phyloP scores from a whole-genome alignment of 495 filamentous ascomycete species.

The Trichoderma gamsii region DNA sequence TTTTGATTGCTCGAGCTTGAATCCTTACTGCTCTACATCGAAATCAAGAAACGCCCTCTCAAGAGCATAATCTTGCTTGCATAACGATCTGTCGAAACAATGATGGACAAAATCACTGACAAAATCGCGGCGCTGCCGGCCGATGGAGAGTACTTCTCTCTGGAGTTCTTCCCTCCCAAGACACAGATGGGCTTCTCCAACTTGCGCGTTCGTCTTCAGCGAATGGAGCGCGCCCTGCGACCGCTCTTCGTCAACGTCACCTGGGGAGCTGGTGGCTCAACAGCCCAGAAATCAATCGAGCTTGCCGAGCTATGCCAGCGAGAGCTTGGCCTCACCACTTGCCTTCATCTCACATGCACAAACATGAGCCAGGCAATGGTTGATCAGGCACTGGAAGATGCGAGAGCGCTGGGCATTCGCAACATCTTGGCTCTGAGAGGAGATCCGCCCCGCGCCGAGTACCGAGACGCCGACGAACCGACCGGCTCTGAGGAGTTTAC shows the following conservation, averaged over 20 bases:
- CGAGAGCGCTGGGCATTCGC: slow-evolving; percentile 84
- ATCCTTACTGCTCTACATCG: not conserved
- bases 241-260: slow-evolving; percentile 96
- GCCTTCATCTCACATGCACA: slow-evolving; percentile 92
- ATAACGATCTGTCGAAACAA: not conserved
- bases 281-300: slow-evolving; percentile 81
- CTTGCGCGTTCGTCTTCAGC: slow-evolving; percentile 83
- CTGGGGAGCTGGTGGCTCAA: slow-evolving; percentile 95
- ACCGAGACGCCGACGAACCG: slow-evolving; percentile 54
- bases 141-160: slow-evolving; percentile 80
- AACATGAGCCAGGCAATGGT: slow-evolving; percentile 88
- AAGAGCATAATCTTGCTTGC: not conserved
- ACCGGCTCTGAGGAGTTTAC: slow-evolving; percentile 62
- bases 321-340: slow-evolving; percentile 86
- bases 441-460: slow-evolving; percentile 91
- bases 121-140: slow-evolving; percentile 89
- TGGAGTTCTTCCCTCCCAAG: slow-evolving; percentile 99
- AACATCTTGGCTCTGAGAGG: slow-evolving; percentile 92
- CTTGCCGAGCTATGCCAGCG: slow-evolving; percentile 93
- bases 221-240: slow-evolving; percentile 84
- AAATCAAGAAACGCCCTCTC: not conserved
- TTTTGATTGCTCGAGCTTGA: not conserved
- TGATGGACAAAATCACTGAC: slow-evolving; percentile 89
- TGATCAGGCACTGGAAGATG: slow-evolving; percentile 84
- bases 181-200: slow-evolving; percentile 91